Evolutionary conservation across 2,329 filamentous ascomycete genomes (phyloP).

Genomic region (Fonsecaea pugnacius): DNA sequence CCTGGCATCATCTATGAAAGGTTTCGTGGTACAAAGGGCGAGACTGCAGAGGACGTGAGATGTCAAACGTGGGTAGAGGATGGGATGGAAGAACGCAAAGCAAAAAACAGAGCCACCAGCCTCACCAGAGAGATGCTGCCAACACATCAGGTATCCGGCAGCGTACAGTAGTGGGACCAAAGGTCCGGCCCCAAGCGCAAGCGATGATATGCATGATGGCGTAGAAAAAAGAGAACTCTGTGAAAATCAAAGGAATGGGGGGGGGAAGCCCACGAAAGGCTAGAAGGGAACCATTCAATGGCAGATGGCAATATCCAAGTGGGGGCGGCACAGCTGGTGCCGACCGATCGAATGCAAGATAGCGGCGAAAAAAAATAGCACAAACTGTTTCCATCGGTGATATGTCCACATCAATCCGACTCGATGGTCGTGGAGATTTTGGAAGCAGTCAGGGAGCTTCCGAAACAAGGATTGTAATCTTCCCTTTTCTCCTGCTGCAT

Average conservation of each 20-base stretch:
- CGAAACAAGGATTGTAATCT: slow-evolving; percentile 16
- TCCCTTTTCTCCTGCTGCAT: slow-evolving; percentile 11
- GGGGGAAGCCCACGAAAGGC: slow-evolving; percentile 10
- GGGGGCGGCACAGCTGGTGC: slow-evolving; percentile 22
- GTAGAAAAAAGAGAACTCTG: slow-evolving; percentile 25
- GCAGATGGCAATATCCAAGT: slow-evolving; percentile 24
- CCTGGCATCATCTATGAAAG: slow-evolving; percentile 33
- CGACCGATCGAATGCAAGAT: slow-evolving; percentile 20
- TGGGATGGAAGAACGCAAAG: slow-evolving; percentile 31
- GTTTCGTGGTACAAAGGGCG: slow-evolving; percentile 25
- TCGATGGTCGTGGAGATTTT: slow-evolving; percentile 11
- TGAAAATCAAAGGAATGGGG: slow-evolving; percentile 21
- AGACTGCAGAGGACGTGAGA: slow-evolving; percentile 26
- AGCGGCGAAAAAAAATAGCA: slow-evolving; percentile 18
- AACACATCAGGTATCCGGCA: slow-evolving; percentile 32
- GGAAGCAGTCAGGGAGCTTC: slow-evolving; percentile 12
- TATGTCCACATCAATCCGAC: slow-evolving; percentile 17
- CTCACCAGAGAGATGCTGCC: slow-evolving; percentile 31
- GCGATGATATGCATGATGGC: slow-evolving; percentile 35
- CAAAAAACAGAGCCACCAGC: slow-evolving; percentile 24
- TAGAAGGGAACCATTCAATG: slow-evolving; percentile 21
- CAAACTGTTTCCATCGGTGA: slow-evolving; percentile 14
- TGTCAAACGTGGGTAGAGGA: slow-evolving; percentile 32
- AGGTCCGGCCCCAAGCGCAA: slow-evolving; percentile 25
- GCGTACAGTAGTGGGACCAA: slow-evolving; percentile 22